phyloP scores from a whole-genome alignment of 306 rosid species.

The Vigna radiata region DNA sequence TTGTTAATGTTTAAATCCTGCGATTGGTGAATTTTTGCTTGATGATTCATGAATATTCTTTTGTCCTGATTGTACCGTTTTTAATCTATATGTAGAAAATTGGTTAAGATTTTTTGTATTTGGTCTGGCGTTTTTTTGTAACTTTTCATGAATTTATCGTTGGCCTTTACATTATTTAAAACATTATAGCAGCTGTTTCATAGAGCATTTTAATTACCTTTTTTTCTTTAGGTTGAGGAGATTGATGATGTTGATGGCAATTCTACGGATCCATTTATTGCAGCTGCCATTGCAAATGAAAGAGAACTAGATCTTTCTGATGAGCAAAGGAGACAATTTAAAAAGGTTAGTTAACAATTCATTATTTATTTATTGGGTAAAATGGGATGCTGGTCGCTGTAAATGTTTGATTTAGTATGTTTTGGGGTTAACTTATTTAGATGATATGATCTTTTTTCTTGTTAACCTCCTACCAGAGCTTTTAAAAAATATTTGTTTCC shows the following conservation, averaged over 20 bases:
- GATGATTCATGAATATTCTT: slow-evolving; percentile 27
- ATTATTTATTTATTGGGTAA: slow-evolving; percentile 20
- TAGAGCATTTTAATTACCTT: not conserved
- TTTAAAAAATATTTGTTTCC: slow-evolving; percentile 3
- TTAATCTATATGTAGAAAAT: slow-evolving; percentile 13
- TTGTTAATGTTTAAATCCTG: not conserved
- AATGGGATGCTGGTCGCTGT: slow-evolving; percentile 22
- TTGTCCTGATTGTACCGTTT: slow-evolving; percentile 10
- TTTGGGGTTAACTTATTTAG: not conserved
- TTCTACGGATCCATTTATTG: slow-evolving; percentile 87
- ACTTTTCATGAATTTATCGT: slow-evolving; percentile 10
- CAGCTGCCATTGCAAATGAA: slow-evolving; percentile 92
- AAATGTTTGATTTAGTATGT: slow-evolving; percentile 11
- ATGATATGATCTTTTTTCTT: not conserved
- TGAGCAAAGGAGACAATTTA: slow-evolving; percentile 76
- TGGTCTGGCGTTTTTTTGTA: slow-evolving; percentile 17
- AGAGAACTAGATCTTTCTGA: slow-evolving; percentile 82
- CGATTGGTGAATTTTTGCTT: slow-evolving; percentile 13
- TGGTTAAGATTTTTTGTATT: slow-evolving; percentile 12
- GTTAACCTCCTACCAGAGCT: not conserved
- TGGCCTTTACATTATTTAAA: slow-evolving; percentile 15
- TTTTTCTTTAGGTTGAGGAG: slow-evolving; percentile 84
- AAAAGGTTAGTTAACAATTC: slow-evolving; percentile 65
- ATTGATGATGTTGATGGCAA: slow-evolving; percentile 87
- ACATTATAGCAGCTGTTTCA: slow-evolving; percentile 23